Base-by-base conservation (phyloP, 495 filamentous ascomycete genomes). In the Bryoglossum gracile region DNA sequence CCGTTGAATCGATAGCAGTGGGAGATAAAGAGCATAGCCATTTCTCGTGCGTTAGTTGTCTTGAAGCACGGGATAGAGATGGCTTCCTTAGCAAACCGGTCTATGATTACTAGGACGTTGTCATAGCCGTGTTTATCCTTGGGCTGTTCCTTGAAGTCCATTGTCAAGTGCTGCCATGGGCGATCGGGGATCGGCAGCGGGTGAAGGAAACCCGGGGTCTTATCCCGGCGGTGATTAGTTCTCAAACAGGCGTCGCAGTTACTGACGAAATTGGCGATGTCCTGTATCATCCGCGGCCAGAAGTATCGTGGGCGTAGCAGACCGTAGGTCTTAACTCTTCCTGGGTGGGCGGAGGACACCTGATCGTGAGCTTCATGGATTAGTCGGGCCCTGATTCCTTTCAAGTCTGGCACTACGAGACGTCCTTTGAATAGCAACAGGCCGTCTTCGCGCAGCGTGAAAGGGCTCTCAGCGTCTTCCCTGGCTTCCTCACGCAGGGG, bases 1-100 rank as follows among this genome's bases (percentile, higher is more conserved):
- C 56, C 47, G 25, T 48, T 18, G 8, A 30, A 26, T 9, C 39
- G 6, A 8, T 45, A 55, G n/a, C 58, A 19, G 8, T 57, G 17
- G 4, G 9, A 18, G n/a, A 39, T n/a, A 18, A 17, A 39, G 2
- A 39, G 10, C 10, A 8, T 2, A 3, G 36, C 36, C 16, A 39
- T 39, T 3, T 39, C 36, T 39, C 22, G 14, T 18, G 16, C 16
- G 10, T 4, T 39, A 4, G 36, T 39, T 9, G 16, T 39, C 36
- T 39, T 39, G 21, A 34, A 16, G 10, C 33, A 40, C 17, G 48
- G 48, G 16, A 33, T 37, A 3, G 39, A 37, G 23, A 44, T 19
- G 11, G 36, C 2, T 19, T 39, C 4, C 22, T 39, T 39, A 39
- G n/a, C 10, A 4, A 39, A 39, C 17, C 26, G 26, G 26, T 30